Percentiles rank a stretch among this genome's conserved stretches.
Evolutionary conservation across 2,329 filamentous ascomycete species (phyloP).

Genomic region (Lecanicillium sp.): DNA sequence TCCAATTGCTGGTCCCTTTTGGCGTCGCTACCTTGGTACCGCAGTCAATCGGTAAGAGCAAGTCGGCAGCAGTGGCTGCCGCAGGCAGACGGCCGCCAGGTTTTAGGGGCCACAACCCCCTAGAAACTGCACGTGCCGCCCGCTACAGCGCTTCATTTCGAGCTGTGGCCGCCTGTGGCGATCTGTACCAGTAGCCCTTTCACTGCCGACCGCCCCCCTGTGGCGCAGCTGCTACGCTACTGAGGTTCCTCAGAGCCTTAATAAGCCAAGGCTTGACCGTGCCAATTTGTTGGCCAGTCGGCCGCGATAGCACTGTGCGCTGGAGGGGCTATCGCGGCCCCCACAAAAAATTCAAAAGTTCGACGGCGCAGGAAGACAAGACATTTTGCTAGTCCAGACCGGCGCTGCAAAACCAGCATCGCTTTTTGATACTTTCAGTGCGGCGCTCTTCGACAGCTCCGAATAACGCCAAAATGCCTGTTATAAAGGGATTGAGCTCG

Average conservation of each 20-base stretch:
- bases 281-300: constrained; percentile 2
- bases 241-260: neutral
- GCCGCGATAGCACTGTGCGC: constrained; percentile 11
- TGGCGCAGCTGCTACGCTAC: neutral
- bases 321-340: constrained; percentile 8
- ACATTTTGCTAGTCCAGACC: neutral
- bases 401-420: constrained; percentile 3
- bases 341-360: constrained; percentile 14
- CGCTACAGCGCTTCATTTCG: neutral
- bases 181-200: neutral
- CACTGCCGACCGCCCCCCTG: neutral
- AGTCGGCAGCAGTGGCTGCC: neutral
- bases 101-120: neutral
- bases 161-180: neutral
- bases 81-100: neutral
- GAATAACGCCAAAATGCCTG: constrained; percentile 40
- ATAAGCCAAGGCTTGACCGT: constrained; percentile 1
- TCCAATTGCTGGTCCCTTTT: constrained; percentile 6
- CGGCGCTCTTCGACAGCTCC: neutral
- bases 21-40: neutral
- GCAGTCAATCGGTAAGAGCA: constrained; percentile 11
- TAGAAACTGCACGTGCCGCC: constrained; percentile 7
- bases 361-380: neutral
- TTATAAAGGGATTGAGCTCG: constrained; percentile 39
- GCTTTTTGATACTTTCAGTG: constrained; percentile 1